phyloP scores from a whole-genome alignment of 805 yeast genomes.

The Zygosaccharomyces pseudorouxii region DNA sequence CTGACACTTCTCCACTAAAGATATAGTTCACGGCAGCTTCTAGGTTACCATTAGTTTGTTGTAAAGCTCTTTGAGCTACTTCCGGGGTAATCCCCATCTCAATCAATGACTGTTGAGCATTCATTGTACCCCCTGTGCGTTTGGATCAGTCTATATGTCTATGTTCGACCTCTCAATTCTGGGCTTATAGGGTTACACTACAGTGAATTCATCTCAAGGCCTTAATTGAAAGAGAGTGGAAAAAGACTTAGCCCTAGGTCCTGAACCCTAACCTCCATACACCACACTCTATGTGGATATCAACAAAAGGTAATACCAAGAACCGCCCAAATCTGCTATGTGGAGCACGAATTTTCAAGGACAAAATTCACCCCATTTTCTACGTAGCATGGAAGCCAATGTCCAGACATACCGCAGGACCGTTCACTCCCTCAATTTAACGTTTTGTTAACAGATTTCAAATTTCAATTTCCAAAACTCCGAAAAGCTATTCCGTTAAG shows the following conservation, averaged over 20 bases:
- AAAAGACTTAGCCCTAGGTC: too few species aligned
- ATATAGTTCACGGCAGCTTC: conserved; percentile 56
- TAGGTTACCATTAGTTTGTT: conserved; percentile 46
- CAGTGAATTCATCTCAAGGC: not conserved
- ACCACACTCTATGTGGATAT: not conserved
- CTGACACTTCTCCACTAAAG: conserved; percentile 23
- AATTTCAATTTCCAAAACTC: not conserved
- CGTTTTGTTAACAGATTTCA: not conserved
- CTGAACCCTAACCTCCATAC: not conserved
- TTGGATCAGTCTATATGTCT: not conserved
- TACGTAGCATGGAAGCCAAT: too few species aligned
- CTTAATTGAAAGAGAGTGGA: not conserved
- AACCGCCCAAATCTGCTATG: not conserved
- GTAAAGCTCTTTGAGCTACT: conserved; percentile 60
- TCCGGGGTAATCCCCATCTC: conserved; percentile 68
- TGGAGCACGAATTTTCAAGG: too few species aligned
- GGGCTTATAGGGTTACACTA: not conserved
- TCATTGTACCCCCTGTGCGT: conserved; percentile 16
- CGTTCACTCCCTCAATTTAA: not conserved
- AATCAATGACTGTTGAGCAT: conserved; percentile 44
- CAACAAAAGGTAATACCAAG: not conserved
- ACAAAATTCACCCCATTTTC: too few species aligned
- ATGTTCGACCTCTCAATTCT: not conserved
- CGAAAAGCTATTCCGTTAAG: not conserved
- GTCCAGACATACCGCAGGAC: not conserved